A percentile compares a stretch with the other conserved stretches of the same genome.
Conservation (phyloP, 2,329 filamentous ascomycete species). For the Exophiala calicioides region DNA sequence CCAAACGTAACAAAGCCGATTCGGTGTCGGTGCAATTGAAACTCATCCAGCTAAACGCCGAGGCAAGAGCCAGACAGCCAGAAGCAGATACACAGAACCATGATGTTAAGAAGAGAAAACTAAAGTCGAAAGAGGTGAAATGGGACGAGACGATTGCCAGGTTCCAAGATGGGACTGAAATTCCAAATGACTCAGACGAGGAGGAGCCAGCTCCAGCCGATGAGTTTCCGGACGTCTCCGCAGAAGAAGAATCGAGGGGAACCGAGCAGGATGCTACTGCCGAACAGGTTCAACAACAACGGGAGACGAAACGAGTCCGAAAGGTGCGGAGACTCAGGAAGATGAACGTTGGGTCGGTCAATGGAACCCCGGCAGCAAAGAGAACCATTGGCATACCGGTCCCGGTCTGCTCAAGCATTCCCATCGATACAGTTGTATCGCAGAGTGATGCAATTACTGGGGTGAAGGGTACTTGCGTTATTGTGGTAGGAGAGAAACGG, state of each 20-base stretch:
- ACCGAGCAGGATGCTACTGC: no score
- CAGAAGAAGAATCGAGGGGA: background rate
- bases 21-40: slow-evolving; percentile 28
- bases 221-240: background rate
- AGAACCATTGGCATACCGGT: slow-evolving; percentile 18
- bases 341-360: slow-evolving; percentile 24
- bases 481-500: slow-evolving; percentile 1
- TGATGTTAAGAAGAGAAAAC: slow-evolving; percentile 4
- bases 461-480: background rate
- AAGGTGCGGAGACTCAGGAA: slow-evolving; percentile 27
- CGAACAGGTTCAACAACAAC: background rate
- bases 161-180: slow-evolving; percentile 10
- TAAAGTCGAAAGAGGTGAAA: slow-evolving; percentile 9
- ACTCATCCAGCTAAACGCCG: slow-evolving; percentile 27
- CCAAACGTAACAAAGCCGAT: slow-evolving; percentile 44
- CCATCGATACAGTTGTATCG: slow-evolving; percentile 3
- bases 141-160: slow-evolving; percentile 17
- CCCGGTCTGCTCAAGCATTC: slow-evolving; percentile 5
- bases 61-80: slow-evolving; percentile 15
- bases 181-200: slow-evolving; percentile 4
- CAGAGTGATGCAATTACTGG: background rate
- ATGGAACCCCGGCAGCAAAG: slow-evolving; percentile 26
- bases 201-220: background rate
- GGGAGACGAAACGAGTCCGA: slow-evolving; percentile 14
- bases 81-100: background rate